These are phyloP conservation scores for Talaromyces verruculosus DNA, from an alignment of 2,329 filamentous ascomycete genomes.

Conservation along the genomic window DNA sequence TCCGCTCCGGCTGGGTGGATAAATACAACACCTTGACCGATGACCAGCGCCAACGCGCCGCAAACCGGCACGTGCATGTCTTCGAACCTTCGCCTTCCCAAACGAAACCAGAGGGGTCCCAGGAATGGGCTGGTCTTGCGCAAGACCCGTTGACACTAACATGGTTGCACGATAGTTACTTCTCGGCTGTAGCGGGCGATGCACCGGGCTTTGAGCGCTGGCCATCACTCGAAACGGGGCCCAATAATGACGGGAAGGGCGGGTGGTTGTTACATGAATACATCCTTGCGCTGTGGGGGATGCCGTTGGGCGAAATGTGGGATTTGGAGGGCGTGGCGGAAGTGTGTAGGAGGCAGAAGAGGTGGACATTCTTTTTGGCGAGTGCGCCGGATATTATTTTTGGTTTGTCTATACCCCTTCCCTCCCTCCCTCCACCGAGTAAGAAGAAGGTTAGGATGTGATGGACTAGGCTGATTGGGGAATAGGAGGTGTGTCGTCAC, in stretches of 20 bases:
- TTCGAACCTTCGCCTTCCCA: not conserved
- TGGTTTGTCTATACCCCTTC: conserved; percentile 30
- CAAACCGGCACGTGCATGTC: conserved; percentile 28
- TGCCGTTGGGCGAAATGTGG: conserved; percentile 49
- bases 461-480: conserved; percentile 2
- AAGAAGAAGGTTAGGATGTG: no score
- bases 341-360: conserved; percentile 37
- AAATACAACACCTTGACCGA: conserved; percentile 52
- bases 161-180: conserved; percentile 70
- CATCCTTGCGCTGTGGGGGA: conserved; percentile 46
- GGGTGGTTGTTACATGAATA: conserved; percentile 42
- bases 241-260: not conserved
- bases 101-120: conserved; percentile 30
- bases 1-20: conserved; percentile 64
- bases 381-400: conserved; percentile 45
- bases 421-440: no score
- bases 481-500: conserved; percentile 32
- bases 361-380: conserved; percentile 46
- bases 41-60: conserved; percentile 35
- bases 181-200: conserved; percentile 65
- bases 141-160: conserved; percentile 58
- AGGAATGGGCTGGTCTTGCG: conserved; percentile 52
- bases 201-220: conserved; percentile 63
- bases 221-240: conserved; percentile 45
- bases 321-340: conserved; percentile 42